Evolutionary conservation across 352 stramenopile species (phyloP).

Genomic region (Globisporangium paroecandrum): DNA sequence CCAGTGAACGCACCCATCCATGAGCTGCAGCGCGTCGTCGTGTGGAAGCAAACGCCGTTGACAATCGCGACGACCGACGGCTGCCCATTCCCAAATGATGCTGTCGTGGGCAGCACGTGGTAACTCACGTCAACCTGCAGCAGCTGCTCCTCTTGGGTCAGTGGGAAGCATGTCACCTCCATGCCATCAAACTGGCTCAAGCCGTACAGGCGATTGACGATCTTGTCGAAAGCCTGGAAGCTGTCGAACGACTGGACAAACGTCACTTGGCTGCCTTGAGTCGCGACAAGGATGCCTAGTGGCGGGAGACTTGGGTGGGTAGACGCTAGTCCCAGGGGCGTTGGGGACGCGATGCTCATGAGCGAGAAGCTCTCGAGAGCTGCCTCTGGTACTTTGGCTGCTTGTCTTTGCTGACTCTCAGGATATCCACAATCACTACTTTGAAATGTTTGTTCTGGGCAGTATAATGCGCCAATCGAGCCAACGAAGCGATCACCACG

Average conservation of each 20-base stretch:
- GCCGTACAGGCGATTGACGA: slow-evolving; percentile 28
- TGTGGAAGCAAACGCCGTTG: slow-evolving; percentile 65
- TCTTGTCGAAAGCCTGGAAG: slow-evolving; percentile 24
- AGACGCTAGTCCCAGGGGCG: no score
- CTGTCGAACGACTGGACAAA: slow-evolving; percentile 36
- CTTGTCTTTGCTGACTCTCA: not conserved
- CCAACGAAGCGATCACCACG: slow-evolving; percentile 34
- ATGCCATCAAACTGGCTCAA: slow-evolving; percentile 15
- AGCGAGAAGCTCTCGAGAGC: slow-evolving; percentile 12
- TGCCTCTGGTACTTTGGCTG: not conserved
- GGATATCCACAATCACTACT: not conserved
- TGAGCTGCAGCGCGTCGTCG: slow-evolving; percentile 42
- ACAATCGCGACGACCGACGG: slow-evolving; percentile 21
- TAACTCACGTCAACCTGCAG: slow-evolving; percentile 52
- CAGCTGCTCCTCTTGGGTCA: slow-evolving; percentile 31
- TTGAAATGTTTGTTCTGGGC: not conserved
- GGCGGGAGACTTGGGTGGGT: not conserved
- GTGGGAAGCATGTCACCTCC: slow-evolving; percentile 35
- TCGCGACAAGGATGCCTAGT: slow-evolving; percentile 24
- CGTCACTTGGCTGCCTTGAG: slow-evolving; percentile 12
- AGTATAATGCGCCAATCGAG: slow-evolving; percentile 31
- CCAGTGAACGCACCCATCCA: slow-evolving; percentile 50
- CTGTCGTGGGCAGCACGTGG: not conserved
- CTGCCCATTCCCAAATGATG: not conserved
- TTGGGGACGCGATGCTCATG: not conserved